Evolutionary conservation across 2,329 filamentous ascomycete species (phyloP).

Genomic region (Claviceps pusilla): DNA sequence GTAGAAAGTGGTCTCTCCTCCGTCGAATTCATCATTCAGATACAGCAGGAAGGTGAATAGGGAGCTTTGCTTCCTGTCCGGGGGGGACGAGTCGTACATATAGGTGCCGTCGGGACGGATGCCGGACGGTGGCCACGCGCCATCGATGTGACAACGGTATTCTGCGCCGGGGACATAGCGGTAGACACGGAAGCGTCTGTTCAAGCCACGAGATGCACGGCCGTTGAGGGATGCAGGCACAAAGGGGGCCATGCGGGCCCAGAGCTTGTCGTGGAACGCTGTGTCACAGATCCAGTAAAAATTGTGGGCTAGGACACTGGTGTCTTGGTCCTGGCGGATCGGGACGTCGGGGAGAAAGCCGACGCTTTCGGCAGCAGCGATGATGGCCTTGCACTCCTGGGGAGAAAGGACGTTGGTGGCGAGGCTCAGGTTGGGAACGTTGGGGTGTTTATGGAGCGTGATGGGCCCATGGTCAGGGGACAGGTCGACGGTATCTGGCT

Average conservation of each 20-base stretch:
- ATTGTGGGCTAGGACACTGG: conserved; percentile 54
- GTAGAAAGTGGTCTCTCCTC: conserved; percentile 58
- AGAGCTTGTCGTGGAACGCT: conserved; percentile 47
- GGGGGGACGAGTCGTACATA: conserved; percentile 50
- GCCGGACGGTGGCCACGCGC: conserved; percentile 58
- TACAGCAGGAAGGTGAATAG: conserved; percentile 57
- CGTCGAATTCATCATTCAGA: conserved; percentile 56
- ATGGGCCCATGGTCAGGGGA: conserved; percentile 28
- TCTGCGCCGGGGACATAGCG: conserved; percentile 59
- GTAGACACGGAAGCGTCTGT: conserved; percentile 56
- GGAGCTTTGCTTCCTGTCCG: conserved; percentile 45
- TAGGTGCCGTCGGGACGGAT: conserved; percentile 44
- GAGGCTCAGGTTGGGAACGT: conserved; percentile 46
- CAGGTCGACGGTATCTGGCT: conserved; percentile 40
- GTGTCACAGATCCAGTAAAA: conserved; percentile 58
- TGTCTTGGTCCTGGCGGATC: conserved; percentile 48
- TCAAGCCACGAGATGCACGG: conserved; percentile 45
- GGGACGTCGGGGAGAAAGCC: conserved; percentile 55
- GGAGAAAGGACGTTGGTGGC: conserved; percentile 44
- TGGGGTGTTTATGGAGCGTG: conserved; percentile 43
- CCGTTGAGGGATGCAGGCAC: conserved; percentile 42
- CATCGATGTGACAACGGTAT: conserved; percentile 56
- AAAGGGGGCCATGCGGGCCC: conserved; percentile 43
- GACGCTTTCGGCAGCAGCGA: conserved; percentile 49
- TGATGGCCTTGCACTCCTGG: conserved; percentile 49